Evolutionary conservation across 1,284 basidiomycete genomes (phyloP).

Genomic region (Psilocybe mexicana): DNA sequence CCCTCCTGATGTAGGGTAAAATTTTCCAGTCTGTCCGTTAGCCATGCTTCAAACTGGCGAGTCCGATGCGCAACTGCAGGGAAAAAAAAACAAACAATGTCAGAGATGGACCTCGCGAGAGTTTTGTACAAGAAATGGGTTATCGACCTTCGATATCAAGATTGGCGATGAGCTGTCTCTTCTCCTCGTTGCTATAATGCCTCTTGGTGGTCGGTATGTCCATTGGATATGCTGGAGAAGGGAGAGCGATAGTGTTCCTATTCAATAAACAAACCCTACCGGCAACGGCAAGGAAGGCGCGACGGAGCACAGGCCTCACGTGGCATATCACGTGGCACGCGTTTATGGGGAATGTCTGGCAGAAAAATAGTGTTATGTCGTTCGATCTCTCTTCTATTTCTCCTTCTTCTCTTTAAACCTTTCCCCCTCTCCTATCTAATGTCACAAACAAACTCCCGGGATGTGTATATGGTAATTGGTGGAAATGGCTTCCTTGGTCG

Average conservation of each 20-base stretch:
- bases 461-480: constrained; percentile 83
- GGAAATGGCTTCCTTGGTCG: constrained; percentile 92
- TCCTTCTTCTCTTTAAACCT: constrained; percentile 4
- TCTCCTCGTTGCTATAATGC: constrained; percentile 59
- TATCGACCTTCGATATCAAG: constrained; percentile 74
- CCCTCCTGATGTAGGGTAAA: constrained; percentile 75
- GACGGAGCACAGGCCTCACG: constrained; percentile 6
- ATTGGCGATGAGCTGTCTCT: constrained; percentile 70
- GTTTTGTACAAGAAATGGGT: neutral
- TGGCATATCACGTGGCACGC: constrained; percentile 25
- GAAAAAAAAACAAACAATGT: constrained; percentile 6
- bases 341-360: constrained; percentile 11
- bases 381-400: constrained; percentile 26
- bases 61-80: constrained; percentile 65
- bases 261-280: constrained; percentile 19
- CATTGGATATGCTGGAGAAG: constrained; percentile 26
- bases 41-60: constrained; percentile 70
- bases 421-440: constrained; percentile 6
- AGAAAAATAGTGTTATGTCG: constrained; percentile 26
- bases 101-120: constrained; percentile 4
- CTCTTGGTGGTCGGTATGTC: constrained; percentile 30
- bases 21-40: constrained; percentile 66
- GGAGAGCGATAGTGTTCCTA: constrained; percentile 5
- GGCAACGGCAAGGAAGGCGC: constrained; percentile 6
- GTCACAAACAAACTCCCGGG: constrained; percentile 33